Evolutionary conservation across 352 stramenopile genomes (phyloP), one percentile per base, ranked within the genome.

Genomic region (Peronospora tabacina): DNA sequence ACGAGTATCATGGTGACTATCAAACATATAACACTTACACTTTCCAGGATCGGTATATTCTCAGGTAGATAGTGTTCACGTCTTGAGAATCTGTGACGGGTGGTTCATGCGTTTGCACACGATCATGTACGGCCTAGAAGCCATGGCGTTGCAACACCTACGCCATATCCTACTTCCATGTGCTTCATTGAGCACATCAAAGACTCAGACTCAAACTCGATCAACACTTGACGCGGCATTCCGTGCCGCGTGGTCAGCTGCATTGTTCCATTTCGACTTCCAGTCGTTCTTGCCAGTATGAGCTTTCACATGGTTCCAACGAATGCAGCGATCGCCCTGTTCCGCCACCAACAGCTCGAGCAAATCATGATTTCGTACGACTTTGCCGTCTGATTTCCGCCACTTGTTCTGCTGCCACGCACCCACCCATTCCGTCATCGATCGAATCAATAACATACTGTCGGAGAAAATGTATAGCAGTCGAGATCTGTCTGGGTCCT

Each of bases 401-500:
- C 77, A 88, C 9, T 73, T 68, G 7, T 82, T 87, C 26, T 65
- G 71, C 26, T 68, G 53, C 77, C 80, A 91, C 0, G 49, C 70
- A 1, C 47, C 50, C 30, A 91, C 53, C 77, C 77, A 89, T 49
- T 89, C 68, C 2, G 75, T 89, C 75, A 87, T 89, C 4, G 80
- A 85, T 28, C 70, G 68, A 53, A 89, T 87, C n/a, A 91, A 59
- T 19, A 87, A 32, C 75, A 87, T 83, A 32, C 72, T 87, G 45
- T 87, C 74, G 3, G 75, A 83, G 49, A 85, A 91, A 22, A 91
- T 91, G 30, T 64, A 85, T 10, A 91, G 64, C 50, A 68, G 44
- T 7, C 52, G 52, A 6, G 38, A 49, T 11, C 37, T 20, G 5
- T 50, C 53, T 0, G 70, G 62, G 19, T 89, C 59, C 49, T 85